Conservation (phyloP, 2,329 filamentous ascomycete species). For the Meredithiella fracta region DNA sequence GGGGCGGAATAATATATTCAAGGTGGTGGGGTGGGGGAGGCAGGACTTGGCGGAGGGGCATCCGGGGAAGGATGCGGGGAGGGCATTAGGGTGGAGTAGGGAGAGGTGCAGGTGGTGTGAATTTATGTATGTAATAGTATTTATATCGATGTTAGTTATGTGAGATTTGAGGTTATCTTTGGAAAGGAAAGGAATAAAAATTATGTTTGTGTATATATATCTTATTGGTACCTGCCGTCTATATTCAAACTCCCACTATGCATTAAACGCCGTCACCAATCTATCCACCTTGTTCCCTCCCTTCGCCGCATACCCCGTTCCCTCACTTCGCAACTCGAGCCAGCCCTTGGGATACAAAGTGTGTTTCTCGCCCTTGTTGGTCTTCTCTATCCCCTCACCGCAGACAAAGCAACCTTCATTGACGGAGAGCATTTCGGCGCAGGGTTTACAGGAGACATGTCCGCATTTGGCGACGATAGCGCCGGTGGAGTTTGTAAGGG, state of each 20-base stretch:
- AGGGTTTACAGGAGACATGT: conserved; percentile 63
- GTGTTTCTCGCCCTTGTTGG: conserved; percentile 25
- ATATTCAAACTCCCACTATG: conserved; percentile 25
- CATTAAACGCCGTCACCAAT: conserved; percentile 70
- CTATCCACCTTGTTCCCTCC: conserved; percentile 71
- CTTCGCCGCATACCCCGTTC: conserved; percentile 83
- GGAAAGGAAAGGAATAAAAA: too few species aligned
- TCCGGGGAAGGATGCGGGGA: conserved; percentile 20
- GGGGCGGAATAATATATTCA: conserved; percentile 49
- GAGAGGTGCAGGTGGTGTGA: too few species aligned
- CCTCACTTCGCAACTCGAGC: conserved; percentile 67
- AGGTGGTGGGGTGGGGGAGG: conserved; percentile 38
- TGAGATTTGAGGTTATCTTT: conserved; percentile 22
- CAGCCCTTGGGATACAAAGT: conserved; percentile 42
- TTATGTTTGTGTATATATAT: too few species aligned
- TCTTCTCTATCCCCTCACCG: conserved; percentile 48
- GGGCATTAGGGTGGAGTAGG: conserved; percentile 36
- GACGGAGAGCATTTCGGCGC: conserved; percentile 38
- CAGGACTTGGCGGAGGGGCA: conserved; percentile 38
- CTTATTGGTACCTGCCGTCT: too few species aligned
- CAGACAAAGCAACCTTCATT: conserved; percentile 66
- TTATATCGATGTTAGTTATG: conserved; percentile 27
- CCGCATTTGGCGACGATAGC: conserved; percentile 77
- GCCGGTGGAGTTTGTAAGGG: conserved; percentile 63
- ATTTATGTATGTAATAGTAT: too few species aligned